Evolutionary conservation across 805 yeast genomes (phyloP), one percentile per base, ranked within the genome.

Genomic region (Kluyveromyces dobzhanskii): DNA sequence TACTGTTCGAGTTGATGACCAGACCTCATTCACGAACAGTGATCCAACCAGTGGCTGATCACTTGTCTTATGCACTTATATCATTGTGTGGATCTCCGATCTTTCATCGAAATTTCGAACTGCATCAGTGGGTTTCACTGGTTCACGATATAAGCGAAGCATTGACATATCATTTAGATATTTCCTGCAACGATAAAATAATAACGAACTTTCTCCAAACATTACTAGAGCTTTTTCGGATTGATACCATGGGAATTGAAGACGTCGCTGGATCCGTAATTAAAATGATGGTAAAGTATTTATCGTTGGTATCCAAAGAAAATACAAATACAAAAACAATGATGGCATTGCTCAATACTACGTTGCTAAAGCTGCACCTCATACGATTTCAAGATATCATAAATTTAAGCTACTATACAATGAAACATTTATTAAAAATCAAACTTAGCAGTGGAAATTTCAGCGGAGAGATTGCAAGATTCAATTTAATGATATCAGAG

Each of bases 341-440:
- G 1, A 51, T 78, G 32, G 63, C 64, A 37, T 54, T 78, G 12
- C 53, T 72, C 13, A 78, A 78, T 50, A 65, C 63, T 26, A 47
- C 69, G 3, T 46, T 78, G 5, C 45, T 70, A 0, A 56, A 62
- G n/a, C 51, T 69, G 4, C 62, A 74, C 3, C 65, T 71, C 0
- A 52, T 62, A 4, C 64, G 73, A 46, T 50, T 70, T 5, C 39
- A 51, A 4, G 50, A 63, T 16, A 64, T 72, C 3, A 48, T 68
- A 43, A 46, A 50, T 14, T 44, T 76, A 3, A 62, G 67, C 11
- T 55, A 54, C 29, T 30, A 69, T 1, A 75, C 77, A 0, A 43
- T 71, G 19, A 53, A 46, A 10, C 54, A 65, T 12, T 46, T 67
- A 3, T 42, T 66, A 2, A 53, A 49, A 18, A 53, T 71, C n/a